These are phyloP conservation scores for Annulohypoxylon stygium DNA, from an alignment of 495 filamentous ascomycete genomes.

Conservation along the genomic window DNA sequence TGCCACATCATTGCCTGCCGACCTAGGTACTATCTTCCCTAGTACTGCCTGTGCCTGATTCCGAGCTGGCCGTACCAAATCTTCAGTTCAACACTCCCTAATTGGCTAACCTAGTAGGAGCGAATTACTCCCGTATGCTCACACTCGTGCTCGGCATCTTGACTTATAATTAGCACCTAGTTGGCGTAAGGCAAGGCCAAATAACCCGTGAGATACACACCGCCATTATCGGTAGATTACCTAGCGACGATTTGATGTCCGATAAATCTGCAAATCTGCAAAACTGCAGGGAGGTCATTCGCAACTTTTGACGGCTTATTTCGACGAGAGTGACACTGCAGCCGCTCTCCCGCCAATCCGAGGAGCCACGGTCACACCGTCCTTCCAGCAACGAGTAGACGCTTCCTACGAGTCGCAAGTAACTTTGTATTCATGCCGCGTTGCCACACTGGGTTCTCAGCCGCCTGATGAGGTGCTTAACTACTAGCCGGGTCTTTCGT, in stretches of 20 bases:
- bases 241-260: constrained; percentile 28
- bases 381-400: constrained; percentile 36
- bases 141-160: constrained; percentile 7
- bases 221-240: constrained; percentile 37
- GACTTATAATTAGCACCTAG: constrained; percentile 18
- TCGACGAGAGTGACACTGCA: constrained; percentile 43
- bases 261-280: constrained; percentile 25
- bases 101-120: constrained; percentile 3
- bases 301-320: constrained; percentile 38
- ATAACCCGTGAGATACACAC: constrained; percentile 22
- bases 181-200: constrained; percentile 13
- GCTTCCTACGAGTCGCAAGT: constrained; percentile 26
- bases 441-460: constrained; percentile 42
- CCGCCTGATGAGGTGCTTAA: constrained; percentile 32
- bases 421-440: constrained; percentile 34
- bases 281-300: constrained; percentile 44
- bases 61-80: constrained; percentile 28
- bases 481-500: constrained; percentile 40
- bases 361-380: constrained; percentile 29
- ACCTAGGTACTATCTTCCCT: constrained; percentile 21
- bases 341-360: constrained; percentile 29
- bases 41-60: constrained; percentile 11
- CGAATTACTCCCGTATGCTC: constrained; percentile 19
- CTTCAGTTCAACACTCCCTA: constrained; percentile 4
- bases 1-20: constrained; percentile 36